phyloP scores from a whole-genome alignment of 1,139 yeast genomes.

The Lodderomyces beijingensis region DNA sequence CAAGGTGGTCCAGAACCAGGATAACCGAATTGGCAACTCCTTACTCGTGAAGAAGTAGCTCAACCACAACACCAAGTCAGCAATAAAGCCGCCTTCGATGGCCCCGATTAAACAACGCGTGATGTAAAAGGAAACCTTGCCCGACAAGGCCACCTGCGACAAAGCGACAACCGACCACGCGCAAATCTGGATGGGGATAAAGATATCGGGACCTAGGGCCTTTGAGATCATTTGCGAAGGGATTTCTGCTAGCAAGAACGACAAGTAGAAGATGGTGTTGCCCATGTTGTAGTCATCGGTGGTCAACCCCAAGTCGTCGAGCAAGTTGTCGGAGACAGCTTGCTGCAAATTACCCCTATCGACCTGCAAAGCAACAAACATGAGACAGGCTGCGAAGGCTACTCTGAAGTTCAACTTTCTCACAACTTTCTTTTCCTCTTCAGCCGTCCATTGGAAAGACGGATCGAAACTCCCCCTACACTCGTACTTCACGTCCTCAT shows the following conservation, averaged over 20 bases:
- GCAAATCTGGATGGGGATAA: conserved; percentile 30
- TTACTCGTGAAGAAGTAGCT: conserved; percentile 25
- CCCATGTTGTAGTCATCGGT: conserved; percentile 31
- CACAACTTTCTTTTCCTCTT: conserved; percentile 27
- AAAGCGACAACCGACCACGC: conserved; percentile 29
- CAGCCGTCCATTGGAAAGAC: conserved; percentile 27
- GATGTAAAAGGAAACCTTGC: conserved; percentile 21
- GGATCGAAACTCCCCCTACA: conserved; percentile 33
- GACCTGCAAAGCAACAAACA: conserved; percentile 30
- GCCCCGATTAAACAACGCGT: conserved; percentile 26
- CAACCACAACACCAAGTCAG: conserved; percentile 26
- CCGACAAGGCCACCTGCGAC: conserved; percentile 22
- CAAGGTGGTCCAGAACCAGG: conserved; percentile 16
- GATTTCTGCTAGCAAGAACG: conserved; percentile 29
- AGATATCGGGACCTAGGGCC: conserved; percentile 27
- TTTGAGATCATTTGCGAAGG: conserved; percentile 32
- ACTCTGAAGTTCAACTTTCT: conserved; percentile 24
- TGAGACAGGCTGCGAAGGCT: conserved; percentile 26
- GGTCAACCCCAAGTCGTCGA: conserved; percentile 24
- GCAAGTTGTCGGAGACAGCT: conserved; percentile 29
- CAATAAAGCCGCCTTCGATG: conserved; percentile 30
- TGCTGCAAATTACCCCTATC: conserved; percentile 30
- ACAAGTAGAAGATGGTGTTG: conserved; percentile 23
- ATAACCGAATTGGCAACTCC: conserved; percentile 24
- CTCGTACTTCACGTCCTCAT: conserved; percentile 29